Evolutionary conservation across 2,329 filamentous ascomycete species (phyloP).

Genomic region (Fusarium staphyleae): DNA sequence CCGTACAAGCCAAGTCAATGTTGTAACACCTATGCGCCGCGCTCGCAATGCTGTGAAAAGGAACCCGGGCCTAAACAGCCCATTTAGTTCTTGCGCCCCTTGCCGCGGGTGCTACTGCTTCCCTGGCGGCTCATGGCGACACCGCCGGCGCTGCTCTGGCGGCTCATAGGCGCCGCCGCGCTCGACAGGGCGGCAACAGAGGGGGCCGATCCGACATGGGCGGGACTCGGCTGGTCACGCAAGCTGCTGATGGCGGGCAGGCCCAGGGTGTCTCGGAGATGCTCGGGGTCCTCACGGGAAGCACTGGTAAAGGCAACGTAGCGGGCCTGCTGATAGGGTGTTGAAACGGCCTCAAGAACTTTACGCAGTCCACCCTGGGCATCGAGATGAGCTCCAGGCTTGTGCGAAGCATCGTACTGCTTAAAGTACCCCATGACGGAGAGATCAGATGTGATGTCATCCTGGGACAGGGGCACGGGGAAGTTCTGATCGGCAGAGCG

Average conservation of each 20-base stretch:
- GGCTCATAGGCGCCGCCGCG: conserved; percentile 59
- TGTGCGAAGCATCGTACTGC: conserved; percentile 62
- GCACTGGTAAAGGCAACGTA: conserved; percentile 58
- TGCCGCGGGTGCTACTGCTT: conserved; percentile 59
- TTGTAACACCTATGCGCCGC: conserved; percentile 38
- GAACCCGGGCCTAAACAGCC: conserved; percentile 6
- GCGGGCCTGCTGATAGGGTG: conserved; percentile 55
- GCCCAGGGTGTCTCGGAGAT: conserved; percentile 58
- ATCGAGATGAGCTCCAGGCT: conserved; percentile 63
- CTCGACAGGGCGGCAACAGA: conserved; percentile 41
- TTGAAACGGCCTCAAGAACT: conserved; percentile 62
- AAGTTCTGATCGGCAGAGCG: conserved; percentile 63
- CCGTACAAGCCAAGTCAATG: conserved; percentile 25
- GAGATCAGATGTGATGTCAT: conserved; percentile 63
- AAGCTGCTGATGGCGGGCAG: conserved; percentile 53
- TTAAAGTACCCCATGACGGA: conserved; percentile 65
- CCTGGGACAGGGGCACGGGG: conserved; percentile 57
- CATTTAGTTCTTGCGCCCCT: conserved; percentile 48
- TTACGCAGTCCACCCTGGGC: conserved; percentile 60
- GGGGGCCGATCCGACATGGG: conserved; percentile 31
- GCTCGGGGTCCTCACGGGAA: conserved; percentile 57
- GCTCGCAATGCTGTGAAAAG: conserved; percentile 42
- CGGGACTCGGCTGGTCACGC: conserved; percentile 51
- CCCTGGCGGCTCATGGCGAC: conserved; percentile 64
- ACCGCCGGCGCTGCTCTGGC: conserved; percentile 62